phyloP scores from a whole-genome alignment of 73 alveolate species.

The Stentor coeruleus region DNA sequence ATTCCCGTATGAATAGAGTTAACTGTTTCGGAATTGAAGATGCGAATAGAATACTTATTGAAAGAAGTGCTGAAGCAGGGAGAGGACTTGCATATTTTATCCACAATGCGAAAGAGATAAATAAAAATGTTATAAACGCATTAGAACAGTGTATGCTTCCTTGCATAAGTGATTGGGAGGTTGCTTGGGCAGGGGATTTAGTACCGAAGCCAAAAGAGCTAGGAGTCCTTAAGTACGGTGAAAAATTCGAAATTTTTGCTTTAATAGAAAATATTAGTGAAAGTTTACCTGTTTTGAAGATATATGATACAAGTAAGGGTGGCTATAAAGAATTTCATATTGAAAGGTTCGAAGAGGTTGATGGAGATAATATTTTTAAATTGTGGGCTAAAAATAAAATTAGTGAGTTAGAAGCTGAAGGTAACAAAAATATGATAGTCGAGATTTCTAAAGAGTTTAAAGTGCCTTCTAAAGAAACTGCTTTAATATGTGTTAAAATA shows the following conservation, averaged over 20 bases:
- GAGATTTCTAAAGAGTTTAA: not conserved
- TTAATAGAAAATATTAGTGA: not conserved
- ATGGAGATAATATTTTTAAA: not conserved
- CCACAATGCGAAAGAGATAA: constrained; percentile 36
- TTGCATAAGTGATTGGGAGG: not conserved
- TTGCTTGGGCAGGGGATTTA: not conserved
- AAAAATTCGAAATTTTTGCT: not conserved
- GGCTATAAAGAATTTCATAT: not conserved
- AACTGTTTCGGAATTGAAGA: constrained; percentile 62
- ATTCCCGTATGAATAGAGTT: constrained; percentile 38
- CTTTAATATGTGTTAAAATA: not conserved
- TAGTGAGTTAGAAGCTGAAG: not conserved
- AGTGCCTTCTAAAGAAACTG: not conserved
- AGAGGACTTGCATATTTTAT: constrained; percentile 53
- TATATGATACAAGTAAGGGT: not conserved
- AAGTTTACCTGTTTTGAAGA: not conserved
- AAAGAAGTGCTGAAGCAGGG: constrained; percentile 56
- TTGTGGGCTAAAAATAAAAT: constrained; percentile 1
- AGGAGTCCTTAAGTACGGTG: not conserved
- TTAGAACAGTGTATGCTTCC: constrained; percentile 40
- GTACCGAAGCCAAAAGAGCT: not conserved
- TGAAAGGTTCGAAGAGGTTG: not conserved
- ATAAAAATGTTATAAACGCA: constrained; percentile 44
- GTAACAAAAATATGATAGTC: not conserved
- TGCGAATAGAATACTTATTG: constrained; percentile 34